Percentiles rank a stretch among this genome's conserved stretches.
These are phyloP conservation scores for Asterophora lycoperdoides DNA, from an alignment of 768 basidiomycete species.

Conservation along the genomic window DNA sequence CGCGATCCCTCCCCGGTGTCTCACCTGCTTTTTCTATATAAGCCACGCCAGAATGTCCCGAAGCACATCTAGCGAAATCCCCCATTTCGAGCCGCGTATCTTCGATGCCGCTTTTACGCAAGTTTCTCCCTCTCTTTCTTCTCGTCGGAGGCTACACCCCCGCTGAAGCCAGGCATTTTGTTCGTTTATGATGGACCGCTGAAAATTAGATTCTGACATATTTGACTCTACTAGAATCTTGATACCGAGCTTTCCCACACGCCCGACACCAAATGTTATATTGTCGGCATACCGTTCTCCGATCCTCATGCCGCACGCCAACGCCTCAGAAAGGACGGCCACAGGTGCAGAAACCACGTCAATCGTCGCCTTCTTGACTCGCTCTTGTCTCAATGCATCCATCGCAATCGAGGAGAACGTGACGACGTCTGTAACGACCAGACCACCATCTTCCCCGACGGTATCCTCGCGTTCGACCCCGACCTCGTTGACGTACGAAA, in stretches of 20 bases:
- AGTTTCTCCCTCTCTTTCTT: slow-evolving; percentile 10
- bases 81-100: neutral
- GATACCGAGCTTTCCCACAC: neutral
- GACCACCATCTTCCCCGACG: slow-evolving; percentile 8
- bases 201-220: neutral
- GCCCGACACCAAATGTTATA: slow-evolving; percentile 9
- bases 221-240: slow-evolving; percentile 4
- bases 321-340: slow-evolving; percentile 9
- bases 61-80: too few relatives aligned
- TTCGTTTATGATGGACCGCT: neutral
- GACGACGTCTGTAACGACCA: slow-evolving; percentile 10
- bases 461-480: slow-evolving; percentile 12
- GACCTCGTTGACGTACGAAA: slow-evolving; percentile 3
- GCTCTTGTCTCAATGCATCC: slow-evolving; percentile 15
- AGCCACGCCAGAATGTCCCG: too few relatives aligned
- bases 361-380: slow-evolving; percentile 14
- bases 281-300: slow-evolving; percentile 10
- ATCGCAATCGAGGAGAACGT: slow-evolving; percentile 4
- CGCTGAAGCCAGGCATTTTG: slow-evolving; percentile 1
- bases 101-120: slow-evolving; percentile 7
- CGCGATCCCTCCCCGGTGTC: neutral
- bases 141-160: slow-evolving; percentile 2
- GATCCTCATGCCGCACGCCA: slow-evolving; percentile 9
- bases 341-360: slow-evolving; percentile 10
- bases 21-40: neutral